Base-by-base conservation (phyloP, 163 green algal species). In the Scenedesmus sp. region DNA sequence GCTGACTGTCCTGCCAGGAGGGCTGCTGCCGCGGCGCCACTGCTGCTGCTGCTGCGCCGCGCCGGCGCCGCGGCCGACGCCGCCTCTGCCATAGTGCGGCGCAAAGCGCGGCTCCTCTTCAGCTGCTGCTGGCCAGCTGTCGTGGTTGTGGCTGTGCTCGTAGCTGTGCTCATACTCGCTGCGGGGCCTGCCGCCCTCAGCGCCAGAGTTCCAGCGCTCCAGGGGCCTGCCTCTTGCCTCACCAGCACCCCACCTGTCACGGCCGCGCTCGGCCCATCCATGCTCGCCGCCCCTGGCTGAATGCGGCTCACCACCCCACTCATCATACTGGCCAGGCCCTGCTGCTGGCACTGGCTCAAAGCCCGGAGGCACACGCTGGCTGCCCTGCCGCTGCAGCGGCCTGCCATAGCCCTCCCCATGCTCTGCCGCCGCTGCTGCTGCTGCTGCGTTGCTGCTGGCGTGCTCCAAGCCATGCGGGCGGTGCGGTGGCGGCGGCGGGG, bases 351-450 rank as follows among this genome's bases (percentile, higher is more conserved):
- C 54, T 86, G 82, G 55, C 15, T 87, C 82, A 54, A 73, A 87
- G 82, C 82, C 82, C 23, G 82, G 82, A 7, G 82, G 82, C 55
- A 87, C 82, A 18, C 82, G 82, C 16, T 5, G 18, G 7, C 54
- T 54, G 20, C 3, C 18, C 23, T 66, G 60, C 34, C 34, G 34
- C 34, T 46, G 34, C 34, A 46, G 34, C 70, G 23, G 70, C 70
- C 20, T 79, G 5, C 70, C 70, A 79, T 52, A 79, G 4, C 70
- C 70, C 4, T 79, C 70, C 1, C 70, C 70, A 79, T 79, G 70
- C 23, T 79, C 76, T 52, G 76, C 34, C 6, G 77, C 46, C 4
- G 77, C 77, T 59, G 67, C 84, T 88, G 84, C 84, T 88, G 84
- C 59, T 81, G 60, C 62, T 18, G 52, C 79, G 66, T 0, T 86